Conservation (phyloP, 2,329 filamentous ascomycete species). For the Beauveria medogensis region DNA sequence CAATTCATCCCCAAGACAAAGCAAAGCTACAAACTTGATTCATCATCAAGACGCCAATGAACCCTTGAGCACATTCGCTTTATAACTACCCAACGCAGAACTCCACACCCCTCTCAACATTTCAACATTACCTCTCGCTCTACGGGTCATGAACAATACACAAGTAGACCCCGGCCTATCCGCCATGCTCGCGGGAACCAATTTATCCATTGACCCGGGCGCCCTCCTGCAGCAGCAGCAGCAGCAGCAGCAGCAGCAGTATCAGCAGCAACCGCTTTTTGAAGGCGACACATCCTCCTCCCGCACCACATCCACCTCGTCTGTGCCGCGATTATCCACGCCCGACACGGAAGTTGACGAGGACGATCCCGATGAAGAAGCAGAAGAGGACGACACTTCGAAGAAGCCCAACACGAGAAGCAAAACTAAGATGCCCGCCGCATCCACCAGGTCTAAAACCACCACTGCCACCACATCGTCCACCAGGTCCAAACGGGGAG, state of each 20-base stretch:
- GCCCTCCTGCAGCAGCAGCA: background rate
- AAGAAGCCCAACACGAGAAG: background rate
- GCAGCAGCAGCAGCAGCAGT: background rate
- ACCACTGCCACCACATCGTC: background rate
- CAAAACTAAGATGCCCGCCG: constrained; percentile 5
- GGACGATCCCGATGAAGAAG: background rate
- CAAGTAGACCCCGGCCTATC: constrained; percentile 5
- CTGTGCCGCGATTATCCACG: background rate
- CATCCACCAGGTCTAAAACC: constrained; percentile 14
- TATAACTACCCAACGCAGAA: background rate
- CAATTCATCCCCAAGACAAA: background rate
- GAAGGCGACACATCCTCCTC: constrained; percentile 4
- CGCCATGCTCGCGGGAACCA: constrained; percentile 3
- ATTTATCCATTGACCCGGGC: constrained; percentile 2
- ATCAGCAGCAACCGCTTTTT: background rate
- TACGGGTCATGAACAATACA: constrained; percentile 5
- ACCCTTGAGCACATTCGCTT: background rate
- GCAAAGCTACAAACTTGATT: background rate
- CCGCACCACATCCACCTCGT: constrained; percentile 8
- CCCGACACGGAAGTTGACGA: background rate
- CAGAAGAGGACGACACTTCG: background rate
- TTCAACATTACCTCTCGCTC: background rate
- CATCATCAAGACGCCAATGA: background rate
- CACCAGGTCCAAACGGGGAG: background rate
- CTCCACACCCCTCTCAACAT: background rate